Percentiles rank a stretch among this genome's conserved stretches.
Evolutionary conservation across 192 early-diverging fungal genomes (phyloP).

Genomic region (Linnemannia schmuckeri): DNA sequence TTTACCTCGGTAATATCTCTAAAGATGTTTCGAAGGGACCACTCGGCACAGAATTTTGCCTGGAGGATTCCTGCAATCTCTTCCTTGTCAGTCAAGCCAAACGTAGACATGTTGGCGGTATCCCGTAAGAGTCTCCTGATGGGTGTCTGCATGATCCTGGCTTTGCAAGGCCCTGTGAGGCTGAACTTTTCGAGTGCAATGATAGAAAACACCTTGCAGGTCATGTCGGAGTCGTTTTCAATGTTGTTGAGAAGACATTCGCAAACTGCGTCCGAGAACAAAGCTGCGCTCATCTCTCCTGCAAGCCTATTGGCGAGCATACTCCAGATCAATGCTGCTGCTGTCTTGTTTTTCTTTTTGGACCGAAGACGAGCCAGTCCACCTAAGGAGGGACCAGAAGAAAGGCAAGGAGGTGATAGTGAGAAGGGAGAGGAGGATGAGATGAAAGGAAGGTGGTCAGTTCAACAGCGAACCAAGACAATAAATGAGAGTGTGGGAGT

Average conservation of each 20-base stretch:
- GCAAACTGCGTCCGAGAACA: slow-evolving; percentile 64
- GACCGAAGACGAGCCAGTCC: slow-evolving; percentile 32
- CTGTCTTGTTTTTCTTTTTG: slow-evolving; percentile 57
- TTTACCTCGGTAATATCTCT: slow-evolving; percentile 48
- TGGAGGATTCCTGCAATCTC: slow-evolving; percentile 52
- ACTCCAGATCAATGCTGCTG: slow-evolving; percentile 67
- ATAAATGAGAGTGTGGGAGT: neutral
- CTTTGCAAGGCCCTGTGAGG: slow-evolving; percentile 62
- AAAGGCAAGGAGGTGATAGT: neutral
- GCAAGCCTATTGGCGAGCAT: slow-evolving; percentile 67
- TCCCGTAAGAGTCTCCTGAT: slow-evolving; percentile 36
- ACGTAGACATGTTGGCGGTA: slow-evolving; percentile 34
- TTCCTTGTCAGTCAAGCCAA: slow-evolving; percentile 34
- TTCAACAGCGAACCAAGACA: neutral
- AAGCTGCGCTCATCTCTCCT: slow-evolving; percentile 63
- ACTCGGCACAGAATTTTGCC: slow-evolving; percentile 64
- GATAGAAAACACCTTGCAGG: slow-evolving; percentile 66
- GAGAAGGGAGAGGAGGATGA: neutral
- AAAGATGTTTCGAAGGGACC: slow-evolving; percentile 67
- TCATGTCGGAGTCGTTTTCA: slow-evolving; percentile 50
- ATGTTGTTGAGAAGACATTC: slow-evolving; percentile 61
- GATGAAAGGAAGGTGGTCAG: neutral
- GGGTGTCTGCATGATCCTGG: slow-evolving; percentile 51
- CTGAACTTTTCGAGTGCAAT: slow-evolving; percentile 71
- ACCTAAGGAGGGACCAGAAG: slow-evolving; percentile 13